Conservation (phyloP, 352 stramenopile genomes). For the Globisporangium abappressorium region DNA sequence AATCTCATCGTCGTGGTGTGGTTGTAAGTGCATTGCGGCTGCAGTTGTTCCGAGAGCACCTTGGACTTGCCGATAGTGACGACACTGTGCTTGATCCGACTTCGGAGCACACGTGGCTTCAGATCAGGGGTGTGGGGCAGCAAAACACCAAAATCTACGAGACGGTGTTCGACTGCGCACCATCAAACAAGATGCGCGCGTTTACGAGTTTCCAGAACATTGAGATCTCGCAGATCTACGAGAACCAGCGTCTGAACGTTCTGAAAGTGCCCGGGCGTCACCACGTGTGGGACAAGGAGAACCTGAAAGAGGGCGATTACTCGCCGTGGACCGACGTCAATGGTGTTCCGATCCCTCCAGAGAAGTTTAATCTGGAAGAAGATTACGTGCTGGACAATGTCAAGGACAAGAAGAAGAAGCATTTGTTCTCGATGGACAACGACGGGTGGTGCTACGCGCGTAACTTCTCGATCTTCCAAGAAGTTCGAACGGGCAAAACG, state of each 20-base stretch:
- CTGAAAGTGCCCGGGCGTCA: constrained; percentile 56
- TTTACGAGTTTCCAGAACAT: constrained; percentile 79
- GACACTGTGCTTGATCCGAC: constrained; percentile 51
- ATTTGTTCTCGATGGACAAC: constrained; percentile 83
- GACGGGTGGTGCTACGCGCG: constrained; percentile 85
- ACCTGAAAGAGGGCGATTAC: constrained; percentile 83
- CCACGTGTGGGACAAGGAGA: constrained; percentile 70
- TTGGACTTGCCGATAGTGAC: constrained; percentile 65
- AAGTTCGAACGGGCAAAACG: constrained; percentile 73
- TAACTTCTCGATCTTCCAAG: constrained; percentile 87
- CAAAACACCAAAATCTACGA: constrained; percentile 83
- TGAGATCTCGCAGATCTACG: constrained; percentile 82
- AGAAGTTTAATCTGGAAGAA: constrained; percentile 65
- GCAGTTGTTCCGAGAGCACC: constrained; percentile 81
- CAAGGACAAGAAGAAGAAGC: constrained; percentile 78
- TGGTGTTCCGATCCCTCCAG: constrained; percentile 71
- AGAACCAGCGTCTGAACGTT: constrained; percentile 86
- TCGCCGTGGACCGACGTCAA: constrained; percentile 85
- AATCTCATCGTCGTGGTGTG: constrained; percentile 58
- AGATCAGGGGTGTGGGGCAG: constrained; percentile 48
- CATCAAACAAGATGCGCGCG: constrained; percentile 74
- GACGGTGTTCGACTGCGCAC: constrained; percentile 78
- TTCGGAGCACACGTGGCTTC: constrained; percentile 59
- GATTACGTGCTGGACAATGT: constrained; percentile 79
- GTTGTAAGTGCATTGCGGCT: constrained; percentile 64